Evolutionary conservation across 2,329 filamentous ascomycete genomes (phyloP).

Genomic region (Alternaria triticimaculans): DNA sequence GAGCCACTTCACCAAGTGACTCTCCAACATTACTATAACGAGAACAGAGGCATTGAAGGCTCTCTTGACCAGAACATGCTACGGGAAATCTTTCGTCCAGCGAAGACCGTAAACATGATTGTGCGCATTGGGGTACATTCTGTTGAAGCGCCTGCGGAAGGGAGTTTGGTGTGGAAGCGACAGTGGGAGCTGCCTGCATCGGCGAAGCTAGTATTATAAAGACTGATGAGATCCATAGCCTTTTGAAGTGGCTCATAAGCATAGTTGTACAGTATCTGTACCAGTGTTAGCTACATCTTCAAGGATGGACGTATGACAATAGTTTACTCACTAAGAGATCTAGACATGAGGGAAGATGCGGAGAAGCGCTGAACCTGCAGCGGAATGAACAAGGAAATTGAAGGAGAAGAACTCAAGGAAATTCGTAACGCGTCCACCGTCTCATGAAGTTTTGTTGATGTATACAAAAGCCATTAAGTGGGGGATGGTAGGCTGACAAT

Average conservation of each 20-base stretch:
- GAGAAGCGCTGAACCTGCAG: constrained; percentile 47
- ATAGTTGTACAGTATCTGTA: constrained; percentile 48
- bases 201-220: constrained; percentile 44
- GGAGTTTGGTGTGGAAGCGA: constrained; percentile 25
- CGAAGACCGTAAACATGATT: constrained; percentile 44
- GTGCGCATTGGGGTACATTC: constrained; percentile 45
- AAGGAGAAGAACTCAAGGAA: constrained; percentile 46
- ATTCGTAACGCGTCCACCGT: constrained; percentile 45
- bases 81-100: constrained; percentile 44
- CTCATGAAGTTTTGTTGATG: constrained; percentile 42
- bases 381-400: constrained; percentile 41
- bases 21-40: constrained; percentile 47
- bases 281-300: constrained; percentile 40
- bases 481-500: constrained; percentile 43
- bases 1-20: constrained; percentile 47
- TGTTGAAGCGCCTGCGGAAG: constrained; percentile 40
- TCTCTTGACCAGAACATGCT: constrained; percentile 41
- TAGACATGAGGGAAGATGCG: constrained; percentile 41
- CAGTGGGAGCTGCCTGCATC: constrained; percentile 32
- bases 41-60: constrained; percentile 48
- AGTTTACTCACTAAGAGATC: constrained; percentile 41
- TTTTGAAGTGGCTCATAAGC: constrained; percentile 47
- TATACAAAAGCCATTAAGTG: constrained; percentile 28
- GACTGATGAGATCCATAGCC: constrained; percentile 47
- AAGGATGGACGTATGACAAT: constrained; percentile 7